Percentiles rank a stretch among this genome's conserved stretches.
These are phyloP conservation scores for Butyriboletus loyo DNA, from an alignment of 768 basidiomycete genomes.

Conservation along the genomic window DNA sequence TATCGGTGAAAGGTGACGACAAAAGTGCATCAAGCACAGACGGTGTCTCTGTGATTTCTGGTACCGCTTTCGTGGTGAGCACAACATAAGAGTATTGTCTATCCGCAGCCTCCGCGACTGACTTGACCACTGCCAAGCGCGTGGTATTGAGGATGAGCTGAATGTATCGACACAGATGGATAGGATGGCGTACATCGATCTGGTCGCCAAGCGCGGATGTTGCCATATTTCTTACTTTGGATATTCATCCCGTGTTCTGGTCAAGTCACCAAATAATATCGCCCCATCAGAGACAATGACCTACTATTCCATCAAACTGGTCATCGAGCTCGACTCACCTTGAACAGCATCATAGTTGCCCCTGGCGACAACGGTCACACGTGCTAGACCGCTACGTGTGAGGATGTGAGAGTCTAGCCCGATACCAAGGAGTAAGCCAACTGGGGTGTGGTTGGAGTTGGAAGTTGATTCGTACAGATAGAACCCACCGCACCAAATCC, in stretches of 20 bases:
- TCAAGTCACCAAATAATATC: not conserved
- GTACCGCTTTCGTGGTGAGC: slow-evolving; percentile 67
- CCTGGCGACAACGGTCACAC: slow-evolving; percentile 70
- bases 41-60: slow-evolving; percentile 59
- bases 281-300: too few species aligned
- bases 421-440: not conserved
- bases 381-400: slow-evolving; percentile 52
- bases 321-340: slow-evolving; percentile 30
- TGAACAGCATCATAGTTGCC: slow-evolving; percentile 60
- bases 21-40: slow-evolving; percentile 56
- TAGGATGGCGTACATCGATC: slow-evolving; percentile 44
- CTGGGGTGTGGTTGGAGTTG: not conserved
- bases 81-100: slow-evolving; percentile 62
- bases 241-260: slow-evolving; percentile 54
- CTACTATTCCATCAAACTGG: not conserved
- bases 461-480: slow-evolving; percentile 42
- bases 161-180: slow-evolving; percentile 17
- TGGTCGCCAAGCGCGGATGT: slow-evolving; percentile 57
- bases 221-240: slow-evolving; percentile 57
- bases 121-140: slow-evolving; percentile 48
- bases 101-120: slow-evolving; percentile 59
- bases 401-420: slow-evolving; percentile 52
- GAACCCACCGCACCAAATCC: slow-evolving; percentile 67
- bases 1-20: slow-evolving; percentile 42
- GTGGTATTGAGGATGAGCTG: not conserved